Evolutionary conservation across 75 land plant genomes (phyloP).

Genomic region (Pinus taeda): DNA sequence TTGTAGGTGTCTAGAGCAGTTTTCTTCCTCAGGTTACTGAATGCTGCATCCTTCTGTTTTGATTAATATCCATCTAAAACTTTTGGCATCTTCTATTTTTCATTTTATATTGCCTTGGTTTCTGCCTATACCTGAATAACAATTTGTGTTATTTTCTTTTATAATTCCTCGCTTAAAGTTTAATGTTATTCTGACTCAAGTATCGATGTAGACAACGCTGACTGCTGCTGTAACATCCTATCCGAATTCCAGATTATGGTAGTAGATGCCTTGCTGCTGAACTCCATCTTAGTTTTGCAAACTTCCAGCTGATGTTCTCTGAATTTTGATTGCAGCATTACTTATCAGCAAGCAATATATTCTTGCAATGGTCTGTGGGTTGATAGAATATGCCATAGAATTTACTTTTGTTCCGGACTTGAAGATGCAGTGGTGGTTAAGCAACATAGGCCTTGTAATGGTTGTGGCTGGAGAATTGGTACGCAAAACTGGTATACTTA

Average conservation of each 20-base stretch:
- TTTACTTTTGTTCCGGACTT: constrained; percentile 37
- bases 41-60: background rate
- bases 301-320: background rate
- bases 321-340: constrained; percentile 51
- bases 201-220: background rate
- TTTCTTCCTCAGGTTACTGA: background rate
- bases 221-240: background rate
- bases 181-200: background rate
- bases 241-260: background rate
- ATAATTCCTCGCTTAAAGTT: background rate
- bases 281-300: background rate
- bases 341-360: constrained; percentile 73
- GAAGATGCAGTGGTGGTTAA: constrained; percentile 59
- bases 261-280: background rate
- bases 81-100: background rate
- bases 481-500: constrained; percentile 74
- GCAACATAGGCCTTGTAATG: constrained; percentile 68
- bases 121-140: background rate
- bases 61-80: background rate
- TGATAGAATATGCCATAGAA: constrained; percentile 75
- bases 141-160: background rate
- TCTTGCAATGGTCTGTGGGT: constrained; percentile 64
- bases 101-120: background rate
- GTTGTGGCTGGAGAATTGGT: constrained; percentile 72
- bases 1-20: background rate